A percentile compares a stretch with the other conserved stretches of the same genome.
Conservation (phyloP, 2,329 filamentous ascomycete genomes). For the Leptographium wingfieldii region DNA sequence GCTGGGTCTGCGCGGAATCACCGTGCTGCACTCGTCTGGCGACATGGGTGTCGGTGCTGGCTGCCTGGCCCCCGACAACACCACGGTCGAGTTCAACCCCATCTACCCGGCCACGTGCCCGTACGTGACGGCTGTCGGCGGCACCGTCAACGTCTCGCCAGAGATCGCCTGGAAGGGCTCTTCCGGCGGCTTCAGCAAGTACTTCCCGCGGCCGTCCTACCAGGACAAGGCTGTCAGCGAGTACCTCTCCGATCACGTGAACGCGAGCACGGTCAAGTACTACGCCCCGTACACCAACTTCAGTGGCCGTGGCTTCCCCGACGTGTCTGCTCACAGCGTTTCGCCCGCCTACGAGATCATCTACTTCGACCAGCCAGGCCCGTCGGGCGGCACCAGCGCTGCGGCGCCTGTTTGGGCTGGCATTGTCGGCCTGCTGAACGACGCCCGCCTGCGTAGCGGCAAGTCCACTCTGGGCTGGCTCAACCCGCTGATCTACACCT, state of each 20-base stretch:
- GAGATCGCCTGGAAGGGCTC: constrained; percentile 42
- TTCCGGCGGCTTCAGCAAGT: constrained; percentile 38
- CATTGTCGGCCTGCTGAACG: constrained; percentile 53
- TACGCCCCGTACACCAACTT: constrained; percentile 35
- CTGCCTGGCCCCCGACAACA: constrained; percentile 16
- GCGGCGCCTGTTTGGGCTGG: constrained; percentile 50
- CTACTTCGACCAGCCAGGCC: constrained; percentile 15
- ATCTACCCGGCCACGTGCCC: constrained; percentile 32
- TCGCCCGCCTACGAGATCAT: constrained; percentile 19
- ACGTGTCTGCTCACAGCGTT: constrained; percentile 16
- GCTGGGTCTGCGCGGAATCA: constrained; percentile 52
- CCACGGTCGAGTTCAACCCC: constrained; percentile 28
- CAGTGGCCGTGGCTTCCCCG: constrained; percentile 17
- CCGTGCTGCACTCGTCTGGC: constrained; percentile 52
- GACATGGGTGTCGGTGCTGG: constrained; percentile 30
- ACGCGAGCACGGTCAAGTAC: constrained; percentile 26
- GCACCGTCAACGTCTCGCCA: constrained; percentile 33
- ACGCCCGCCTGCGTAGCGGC: constrained; percentile 42
- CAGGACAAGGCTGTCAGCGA: constrained; percentile 31
- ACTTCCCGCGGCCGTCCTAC: constrained; percentile 30
- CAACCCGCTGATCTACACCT: constrained; percentile 46
- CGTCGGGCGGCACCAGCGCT: constrained; percentile 31
- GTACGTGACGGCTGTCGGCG: constrained; percentile 51
- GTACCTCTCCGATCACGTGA: constrained; percentile 24
- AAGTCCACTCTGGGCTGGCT: constrained; percentile 43